Conservation (phyloP, 192 early-diverging fungal species). For the Rhizoclosmatium sp. region DNA sequence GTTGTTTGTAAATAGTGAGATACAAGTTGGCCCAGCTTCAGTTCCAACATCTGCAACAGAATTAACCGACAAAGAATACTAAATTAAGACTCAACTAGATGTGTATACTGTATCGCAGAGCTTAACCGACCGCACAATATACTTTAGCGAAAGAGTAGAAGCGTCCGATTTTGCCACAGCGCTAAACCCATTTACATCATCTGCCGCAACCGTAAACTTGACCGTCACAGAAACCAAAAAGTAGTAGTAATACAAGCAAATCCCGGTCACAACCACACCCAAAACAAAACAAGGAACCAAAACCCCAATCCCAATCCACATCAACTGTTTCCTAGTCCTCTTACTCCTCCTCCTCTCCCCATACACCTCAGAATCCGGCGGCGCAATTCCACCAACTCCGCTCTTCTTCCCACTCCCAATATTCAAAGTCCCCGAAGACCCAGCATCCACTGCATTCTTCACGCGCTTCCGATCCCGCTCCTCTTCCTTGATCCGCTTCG, state of each 20-base stretch:
- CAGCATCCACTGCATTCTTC: neutral
- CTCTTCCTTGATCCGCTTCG: neutral
- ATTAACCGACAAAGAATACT: neutral
- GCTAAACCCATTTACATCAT: neutral
- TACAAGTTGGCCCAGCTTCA: neutral
- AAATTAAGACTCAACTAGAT: conserved; percentile 15
- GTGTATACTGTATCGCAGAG: conserved; percentile 4
- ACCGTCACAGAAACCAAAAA: neutral
- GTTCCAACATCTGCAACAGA: conserved; percentile 7
- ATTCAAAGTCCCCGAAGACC: neutral
- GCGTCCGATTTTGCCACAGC: neutral
- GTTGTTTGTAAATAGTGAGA: neutral
- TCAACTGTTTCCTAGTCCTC: neutral
- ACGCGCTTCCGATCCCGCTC: conserved; percentile 5
- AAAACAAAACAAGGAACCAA: neutral
- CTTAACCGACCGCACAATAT: conserved; percentile 3
- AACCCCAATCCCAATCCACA: neutral
- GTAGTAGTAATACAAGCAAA: conserved; percentile 8
- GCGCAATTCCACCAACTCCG: neutral
- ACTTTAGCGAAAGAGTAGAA: neutral
- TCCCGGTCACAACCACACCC: neutral
- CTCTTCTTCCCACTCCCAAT: neutral
- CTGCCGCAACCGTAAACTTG: neutral
- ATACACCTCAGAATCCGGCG: neutral
- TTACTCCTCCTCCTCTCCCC: neutral